Evolutionary conservation across 805 yeast genomes (phyloP), one percentile per base, ranked within the genome.

Genomic region (Pichia ethanolica): DNA sequence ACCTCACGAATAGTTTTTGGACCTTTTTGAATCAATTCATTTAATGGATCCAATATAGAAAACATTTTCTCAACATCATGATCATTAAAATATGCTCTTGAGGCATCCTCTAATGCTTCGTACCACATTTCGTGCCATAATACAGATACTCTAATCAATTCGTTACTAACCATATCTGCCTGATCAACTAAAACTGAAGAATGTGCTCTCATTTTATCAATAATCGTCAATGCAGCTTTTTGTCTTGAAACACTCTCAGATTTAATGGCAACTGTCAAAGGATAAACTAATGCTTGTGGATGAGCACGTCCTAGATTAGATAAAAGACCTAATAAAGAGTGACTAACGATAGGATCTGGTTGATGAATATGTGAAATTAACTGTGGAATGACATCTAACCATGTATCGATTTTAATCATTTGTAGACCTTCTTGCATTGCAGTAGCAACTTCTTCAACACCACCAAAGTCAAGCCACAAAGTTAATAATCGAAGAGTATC

Each of bases 41-140:
- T 97, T 46, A 93, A 69, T 2, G 97, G 97, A 54, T 88, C 95
- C 46, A 93, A 68, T 1, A 89, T 89, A 14, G 87, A 82, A 67
- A 87, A 86, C 98, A 93, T 93, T 65, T 88, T 89, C 48, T 89
- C 96, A 11, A 91, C 86, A 61, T 93, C 89, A 58, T 89, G 93
- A 54, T 93, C 99, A 35, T 95, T 96, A 66, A 89, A 91, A 70
- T 84, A 93, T 46, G 86, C 76, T 51, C 97, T 74, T 4, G 97
- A 89, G 0, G 99, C 99, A 70, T 93, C 97, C 63, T 93, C 99
- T 34, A 93, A 72, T 3, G 96, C 97, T 68, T 91, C 98, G 58
- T 89, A 90, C 99, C 99, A 93, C 63, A 86, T 84, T 61, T 93
- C 99, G 60, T 89, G 96, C 97, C 99, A 90, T 52, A 93, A 68